phyloP scores from a whole-genome alignment of 495 filamentous ascomycete species.

The Annulohypoxylon nitens region DNA sequence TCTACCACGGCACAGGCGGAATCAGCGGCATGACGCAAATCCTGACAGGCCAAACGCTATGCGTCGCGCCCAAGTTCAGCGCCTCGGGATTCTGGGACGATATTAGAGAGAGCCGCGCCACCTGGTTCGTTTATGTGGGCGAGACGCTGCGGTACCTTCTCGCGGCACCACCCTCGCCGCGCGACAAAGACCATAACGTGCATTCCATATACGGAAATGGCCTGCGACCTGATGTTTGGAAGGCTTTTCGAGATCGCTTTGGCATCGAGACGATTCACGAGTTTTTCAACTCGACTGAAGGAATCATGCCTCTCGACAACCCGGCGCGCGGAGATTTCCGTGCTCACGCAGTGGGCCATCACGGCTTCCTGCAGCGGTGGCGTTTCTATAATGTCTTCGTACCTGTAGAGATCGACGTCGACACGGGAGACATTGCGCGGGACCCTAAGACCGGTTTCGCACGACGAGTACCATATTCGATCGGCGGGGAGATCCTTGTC shows the following conservation, averaged over 20 bases:
- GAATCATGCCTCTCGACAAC: slow-evolving; percentile 70
- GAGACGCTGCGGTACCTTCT: slow-evolving; percentile 84
- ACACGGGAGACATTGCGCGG: slow-evolving; percentile 72
- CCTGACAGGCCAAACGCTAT: slow-evolving; percentile 70
- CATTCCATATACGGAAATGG: slow-evolving; percentile 82
- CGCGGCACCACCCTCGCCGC: slow-evolving; percentile 71
- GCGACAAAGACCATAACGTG: slow-evolving; percentile 75
- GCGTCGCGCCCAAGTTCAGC: slow-evolving; percentile 78
- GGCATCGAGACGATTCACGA: slow-evolving; percentile 70
- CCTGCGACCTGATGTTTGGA: slow-evolving; percentile 82
- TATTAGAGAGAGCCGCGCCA: slow-evolving; percentile 74
- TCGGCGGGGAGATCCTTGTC: slow-evolving; percentile 83
- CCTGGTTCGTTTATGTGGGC: slow-evolving; percentile 84
- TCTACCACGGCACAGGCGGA: slow-evolving; percentile 82
- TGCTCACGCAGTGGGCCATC: slow-evolving; percentile 76
- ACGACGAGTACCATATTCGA: slow-evolving; percentile 69
- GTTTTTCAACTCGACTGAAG: slow-evolving; percentile 77
- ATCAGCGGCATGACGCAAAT: slow-evolving; percentile 68
- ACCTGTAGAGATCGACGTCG: slow-evolving; percentile 76
- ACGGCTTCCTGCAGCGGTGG: slow-evolving; percentile 70
- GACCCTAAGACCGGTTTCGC: slow-evolving; percentile 77
- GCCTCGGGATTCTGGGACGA: slow-evolving; percentile 81
- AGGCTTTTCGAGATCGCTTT: slow-evolving; percentile 73
- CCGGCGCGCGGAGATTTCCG: slow-evolving; percentile 71
- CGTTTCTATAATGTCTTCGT: slow-evolving; percentile 66